A percentile compares a stretch with the other conserved stretches of the same genome.
Evolutionary conservation across 257 asterid genomes (phyloP).

Genomic region (Solanum dulcamara): DNA sequence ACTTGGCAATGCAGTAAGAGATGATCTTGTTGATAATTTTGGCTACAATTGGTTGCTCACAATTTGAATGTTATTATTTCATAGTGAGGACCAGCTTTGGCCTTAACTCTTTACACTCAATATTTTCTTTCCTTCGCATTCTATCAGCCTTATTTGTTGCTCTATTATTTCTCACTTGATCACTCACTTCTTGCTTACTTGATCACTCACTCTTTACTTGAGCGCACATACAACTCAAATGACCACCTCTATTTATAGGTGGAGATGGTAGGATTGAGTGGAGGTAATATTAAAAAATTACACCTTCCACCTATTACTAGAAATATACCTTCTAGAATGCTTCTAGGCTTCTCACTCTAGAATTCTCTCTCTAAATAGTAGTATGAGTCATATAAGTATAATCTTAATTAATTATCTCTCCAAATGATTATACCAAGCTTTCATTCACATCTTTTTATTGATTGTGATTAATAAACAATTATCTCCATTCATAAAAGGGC

Average conservation of each 20-base stretch:
- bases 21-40: neutral
- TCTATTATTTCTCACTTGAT: neutral
- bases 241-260: neutral
- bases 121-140: neutral
- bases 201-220: neutral
- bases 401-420: neutral
- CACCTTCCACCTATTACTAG: neutral
- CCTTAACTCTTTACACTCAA: neutral
- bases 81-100: neutral
- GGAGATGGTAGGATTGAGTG: neutral
- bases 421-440: neutral
- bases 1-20: neutral
- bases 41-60: neutral
- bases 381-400: neutral
- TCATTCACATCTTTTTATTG: neutral
- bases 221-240: neutral
- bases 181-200: neutral
- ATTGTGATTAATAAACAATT: neutral
- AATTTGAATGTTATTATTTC: neutral
- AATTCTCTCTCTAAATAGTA: neutral
- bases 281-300: neutral
- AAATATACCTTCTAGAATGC: neutral
- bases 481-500: neutral
- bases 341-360: neutral
- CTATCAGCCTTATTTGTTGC: neutral